Percentiles rank a stretch among this genome's conserved stretches.
Evolutionary conservation across 495 filamentous ascomycete species (phyloP).

Genomic region (Massariosphaeria phaeospora): DNA sequence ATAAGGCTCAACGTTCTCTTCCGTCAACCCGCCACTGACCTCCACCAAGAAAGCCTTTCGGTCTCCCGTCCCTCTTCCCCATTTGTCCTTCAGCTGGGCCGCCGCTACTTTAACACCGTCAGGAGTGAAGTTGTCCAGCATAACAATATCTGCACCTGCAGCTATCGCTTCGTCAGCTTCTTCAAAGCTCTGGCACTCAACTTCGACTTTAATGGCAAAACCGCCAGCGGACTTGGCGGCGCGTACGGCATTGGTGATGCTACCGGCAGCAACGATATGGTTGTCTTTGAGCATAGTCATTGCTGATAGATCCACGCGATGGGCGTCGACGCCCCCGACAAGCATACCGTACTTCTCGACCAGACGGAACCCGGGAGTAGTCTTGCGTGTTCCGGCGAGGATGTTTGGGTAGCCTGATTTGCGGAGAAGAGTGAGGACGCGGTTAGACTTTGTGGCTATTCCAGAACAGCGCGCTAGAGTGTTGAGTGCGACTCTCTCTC

Average conservation of each 20-base stretch:
- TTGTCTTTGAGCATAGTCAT: slow-evolving; percentile 99
- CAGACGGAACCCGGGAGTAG: slow-evolving; percentile 89
- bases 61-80: slow-evolving; percentile 46
- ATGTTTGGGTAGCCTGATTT: slow-evolving; percentile 68
- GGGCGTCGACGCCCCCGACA: slow-evolving; percentile 83
- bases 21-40: slow-evolving; percentile 84
- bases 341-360: slow-evolving; percentile 99
- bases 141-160: slow-evolving; percentile 90
- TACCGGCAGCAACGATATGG: slow-evolving; percentile 77
- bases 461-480: slow-evolving; percentile 87
- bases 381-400: slow-evolving; percentile 95
- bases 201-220: slow-evolving; percentile 90
- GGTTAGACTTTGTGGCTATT: slow-evolving; percentile 65
- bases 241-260: slow-evolving; percentile 73
- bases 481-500: slow-evolving; percentile 90
- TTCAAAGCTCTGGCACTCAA: slow-evolving; percentile 81
- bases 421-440: slow-evolving; percentile 51
- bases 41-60: slow-evolving; percentile 59
- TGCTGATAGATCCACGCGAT: slow-evolving; percentile 81
- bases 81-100: slow-evolving; percentile 65
- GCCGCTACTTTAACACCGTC: slow-evolving; percentile 71
- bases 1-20: slow-evolving; percentile 74
- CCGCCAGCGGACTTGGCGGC: slow-evolving; percentile 81
- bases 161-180: slow-evolving; percentile 86
- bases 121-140: slow-evolving; percentile 90